Evolutionary conservation across 1,284 basidiomycete species (phyloP).

Genomic region (Heterobasidion annosum): DNA sequence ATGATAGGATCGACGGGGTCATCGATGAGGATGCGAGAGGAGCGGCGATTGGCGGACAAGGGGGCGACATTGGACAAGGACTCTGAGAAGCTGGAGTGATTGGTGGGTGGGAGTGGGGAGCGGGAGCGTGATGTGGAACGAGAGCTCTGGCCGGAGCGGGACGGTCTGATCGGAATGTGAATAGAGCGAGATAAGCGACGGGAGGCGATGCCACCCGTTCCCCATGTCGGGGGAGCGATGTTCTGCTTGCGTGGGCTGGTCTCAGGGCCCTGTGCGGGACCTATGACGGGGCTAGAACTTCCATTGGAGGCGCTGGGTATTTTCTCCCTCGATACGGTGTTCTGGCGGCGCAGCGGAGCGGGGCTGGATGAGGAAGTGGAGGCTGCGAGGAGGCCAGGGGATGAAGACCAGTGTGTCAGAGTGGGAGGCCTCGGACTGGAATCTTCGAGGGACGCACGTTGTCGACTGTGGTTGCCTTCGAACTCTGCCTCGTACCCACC

Average conservation of each 20-base stretch:
- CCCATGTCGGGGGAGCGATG: slow-evolving; percentile 41
- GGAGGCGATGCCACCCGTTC: slow-evolving; percentile 44
- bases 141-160: slow-evolving; percentile 77
- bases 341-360: slow-evolving; percentile 55
- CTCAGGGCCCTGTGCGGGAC: slow-evolving; percentile 48
- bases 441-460: slow-evolving; percentile 59
- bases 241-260: slow-evolving; percentile 52
- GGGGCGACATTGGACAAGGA: slow-evolving; percentile 29
- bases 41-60: slow-evolving; percentile 45
- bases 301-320: slow-evolving; percentile 32
- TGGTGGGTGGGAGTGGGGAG: slow-evolving; percentile 76
- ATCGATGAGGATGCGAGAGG: slow-evolving; percentile 66
- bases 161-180: slow-evolving; percentile 62
- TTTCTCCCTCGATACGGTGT: slow-evolving; percentile 57
- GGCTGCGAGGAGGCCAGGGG: slow-evolving; percentile 46
- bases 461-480: slow-evolving; percentile 62
- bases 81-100: slow-evolving; percentile 58
- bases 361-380: slow-evolving; percentile 58
- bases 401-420: slow-evolving; percentile 48
- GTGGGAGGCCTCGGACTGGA: slow-evolving; percentile 25
- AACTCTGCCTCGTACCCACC: slow-evolving; percentile 72
- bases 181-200: slow-evolving; percentile 75
- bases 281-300: slow-evolving; percentile 48
- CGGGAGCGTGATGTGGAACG: slow-evolving; percentile 93
- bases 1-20: slow-evolving; percentile 87